Percentiles rank a stretch among this genome's conserved stretches.
Evolutionary conservation across 2,329 filamentous ascomycete genomes (phyloP).

Genomic region (Aureobasidium sp.): DNA sequence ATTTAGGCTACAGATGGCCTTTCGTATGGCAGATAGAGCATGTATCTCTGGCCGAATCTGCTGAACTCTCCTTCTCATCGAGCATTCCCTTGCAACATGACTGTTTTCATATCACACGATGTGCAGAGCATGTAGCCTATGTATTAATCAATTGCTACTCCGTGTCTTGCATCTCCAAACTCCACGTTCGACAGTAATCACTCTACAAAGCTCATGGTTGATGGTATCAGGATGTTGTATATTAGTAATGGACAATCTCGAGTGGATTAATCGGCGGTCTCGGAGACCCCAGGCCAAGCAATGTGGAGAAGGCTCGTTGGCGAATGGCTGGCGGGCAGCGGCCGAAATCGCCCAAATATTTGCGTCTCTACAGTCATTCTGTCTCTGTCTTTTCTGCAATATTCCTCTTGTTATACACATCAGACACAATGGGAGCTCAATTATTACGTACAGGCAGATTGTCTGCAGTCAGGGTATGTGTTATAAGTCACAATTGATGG

Average conservation of each 20-base stretch:
- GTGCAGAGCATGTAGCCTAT: too few species aligned
- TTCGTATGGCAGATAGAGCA: too few species aligned
- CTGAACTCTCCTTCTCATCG: too few species aligned
- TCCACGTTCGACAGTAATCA: too few species aligned
- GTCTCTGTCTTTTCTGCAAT: not conserved
- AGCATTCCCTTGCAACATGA: not conserved
- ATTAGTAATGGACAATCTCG: not conserved
- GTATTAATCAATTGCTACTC: too few species aligned
- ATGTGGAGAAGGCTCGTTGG: conserved; percentile 4
- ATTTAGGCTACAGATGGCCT: too few species aligned
- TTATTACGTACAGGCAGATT: conserved; percentile 21
- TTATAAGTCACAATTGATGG: not conserved
- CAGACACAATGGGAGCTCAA: conserved; percentile 21
- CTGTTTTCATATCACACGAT: not conserved
- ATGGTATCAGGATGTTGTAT: not conserved
- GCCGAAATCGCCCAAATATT: conserved; percentile 16
- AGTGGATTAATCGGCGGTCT: conserved; percentile 4
- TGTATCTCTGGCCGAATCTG: too few species aligned
- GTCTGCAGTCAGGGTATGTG: conserved; percentile 21
- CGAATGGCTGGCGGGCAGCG: conserved; percentile 1
- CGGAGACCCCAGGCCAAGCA: conserved; percentile 1
- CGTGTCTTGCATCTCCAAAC: too few species aligned
- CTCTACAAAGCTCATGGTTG: too few species aligned
- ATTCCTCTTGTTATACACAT: conserved; percentile 2
- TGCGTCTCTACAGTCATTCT: not conserved